Conservation (phyloP, 805 yeast species). For the Lachancea waltii region DNA sequence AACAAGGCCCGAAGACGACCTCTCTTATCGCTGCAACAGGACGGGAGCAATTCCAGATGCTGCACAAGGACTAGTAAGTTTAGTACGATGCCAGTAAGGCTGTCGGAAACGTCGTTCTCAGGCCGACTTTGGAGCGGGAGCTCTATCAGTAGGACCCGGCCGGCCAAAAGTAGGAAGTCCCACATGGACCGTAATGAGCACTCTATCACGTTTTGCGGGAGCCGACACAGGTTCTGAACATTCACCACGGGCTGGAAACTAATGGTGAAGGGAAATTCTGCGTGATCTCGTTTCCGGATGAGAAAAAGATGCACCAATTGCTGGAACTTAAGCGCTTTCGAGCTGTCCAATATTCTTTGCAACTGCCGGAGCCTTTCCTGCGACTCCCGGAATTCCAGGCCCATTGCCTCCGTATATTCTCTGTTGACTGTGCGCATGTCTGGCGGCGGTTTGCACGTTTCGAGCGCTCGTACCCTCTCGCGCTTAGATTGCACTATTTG, state of each 20-base stretch:
- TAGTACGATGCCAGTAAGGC: slow-evolving; percentile 16
- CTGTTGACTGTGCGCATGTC: not conserved
- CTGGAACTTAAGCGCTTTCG: slow-evolving; percentile 11
- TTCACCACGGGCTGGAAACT: slow-evolving; percentile 25
- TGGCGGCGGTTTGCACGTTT: not conserved
- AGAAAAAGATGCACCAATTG: slow-evolving; percentile 20
- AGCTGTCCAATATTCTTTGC: slow-evolving; percentile 10
- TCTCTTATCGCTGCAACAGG: slow-evolving; percentile 1
- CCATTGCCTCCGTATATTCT: not conserved
- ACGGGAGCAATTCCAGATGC: slow-evolving; percentile 14
- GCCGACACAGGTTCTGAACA: slow-evolving; percentile 15
- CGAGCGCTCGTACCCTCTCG: slow-evolving; percentile 3
- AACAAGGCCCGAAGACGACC: slow-evolving; percentile 11
- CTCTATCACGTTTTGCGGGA: slow-evolving; percentile 18
- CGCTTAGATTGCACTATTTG: slow-evolving; percentile 11
- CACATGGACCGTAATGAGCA: slow-evolving; percentile 20
- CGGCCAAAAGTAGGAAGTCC: slow-evolving; percentile 15
- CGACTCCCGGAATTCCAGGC: slow-evolving; percentile 5
- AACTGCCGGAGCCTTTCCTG: slow-evolving; percentile 13
- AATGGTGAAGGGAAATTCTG: slow-evolving; percentile 21
- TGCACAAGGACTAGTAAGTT: slow-evolving; percentile 16
- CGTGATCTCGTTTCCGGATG: slow-evolving; percentile 18
- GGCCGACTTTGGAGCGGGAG: slow-evolving; percentile 15
- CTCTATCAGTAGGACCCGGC: slow-evolving; percentile 12
- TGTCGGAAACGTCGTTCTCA: slow-evolving; percentile 10